phyloP scores from a whole-genome alignment of 306 rosid species.

The Castanopsis chinensis region DNA sequence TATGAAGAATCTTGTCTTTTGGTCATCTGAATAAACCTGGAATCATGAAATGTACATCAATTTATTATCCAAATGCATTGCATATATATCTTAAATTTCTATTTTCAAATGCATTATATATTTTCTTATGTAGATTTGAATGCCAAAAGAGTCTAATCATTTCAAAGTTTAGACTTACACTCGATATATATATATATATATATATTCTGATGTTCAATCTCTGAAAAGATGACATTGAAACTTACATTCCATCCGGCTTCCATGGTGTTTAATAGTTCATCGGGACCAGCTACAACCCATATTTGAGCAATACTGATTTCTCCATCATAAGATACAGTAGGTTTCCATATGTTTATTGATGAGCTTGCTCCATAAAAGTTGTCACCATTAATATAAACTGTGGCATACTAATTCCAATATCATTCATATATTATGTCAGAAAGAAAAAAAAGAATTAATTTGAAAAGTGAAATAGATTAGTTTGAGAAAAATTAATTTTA shows the following conservation, averaged over 20 bases:
- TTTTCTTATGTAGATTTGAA: neutral
- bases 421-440: no score
- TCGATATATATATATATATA: no score
- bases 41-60: neutral
- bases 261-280: neutral
- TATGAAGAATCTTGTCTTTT: constrained; percentile 4
- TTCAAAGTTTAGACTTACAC: no score
- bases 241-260: constrained; percentile 32
- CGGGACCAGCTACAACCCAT: constrained; percentile 10
- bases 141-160: no score
- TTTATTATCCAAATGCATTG: neutral
- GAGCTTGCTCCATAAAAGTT: constrained; percentile 14
- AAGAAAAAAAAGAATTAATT: no score
- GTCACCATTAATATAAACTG: neutral
- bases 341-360: constrained; percentile 22
- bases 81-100: neutral
- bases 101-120: no score
- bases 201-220: no score
- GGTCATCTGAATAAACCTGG: neutral
- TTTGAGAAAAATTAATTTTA: no score
- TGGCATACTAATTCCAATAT: constrained; percentile 14
- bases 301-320: constrained; percentile 20
- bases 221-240: no score
- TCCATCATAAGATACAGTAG: neutral
- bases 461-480: no score